Base-by-base conservation (phyloP, 2,329 filamentous ascomycete species). In the Stagonosporopsis vannaccii region DNA sequence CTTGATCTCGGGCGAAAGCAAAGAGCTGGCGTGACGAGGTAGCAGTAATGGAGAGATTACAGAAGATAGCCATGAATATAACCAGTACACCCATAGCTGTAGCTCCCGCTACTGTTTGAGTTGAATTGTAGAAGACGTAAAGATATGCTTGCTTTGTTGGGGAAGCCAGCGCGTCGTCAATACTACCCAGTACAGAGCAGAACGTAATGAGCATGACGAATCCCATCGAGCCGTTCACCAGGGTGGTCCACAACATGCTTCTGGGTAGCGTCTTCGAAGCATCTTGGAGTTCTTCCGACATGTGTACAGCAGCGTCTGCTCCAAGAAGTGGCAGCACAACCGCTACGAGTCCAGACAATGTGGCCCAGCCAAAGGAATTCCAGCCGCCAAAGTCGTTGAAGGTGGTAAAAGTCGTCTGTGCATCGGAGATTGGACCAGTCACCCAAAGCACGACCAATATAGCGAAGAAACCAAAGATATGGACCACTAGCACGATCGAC, bases 401-500 rank as follows among this genome's bases (percentile, higher is more conserved):
- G 2, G 45, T 39, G 5, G 49, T 54, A 32, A 72, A 73, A 2
- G 71, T 67, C 0, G 69, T 57, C 12, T 48, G 62, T 19, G 71
- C 49, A 13, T 51, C 28, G 37, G 57, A 64, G n/a, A 64, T 61
- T 13, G 67, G 65, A 5, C 53, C 70, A 9, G 72, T 62, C 2
- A 70, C 66, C 70, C 70, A 73, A 47, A 73, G 56, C 2, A 65
- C 65, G 17, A 69, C 66, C 20, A 84, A 69, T 48, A 83, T 76
- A 2, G 77, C 81, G 58, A 84, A 80, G 60, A 84, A 80, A 1
- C 81, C 82, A 25, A 79, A 68, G 25, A 84, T 72, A 51, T 84
- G 82, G 2, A 84, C 60, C 13, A 81, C 69, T 1, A 82, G 39
- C 13, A 25, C 39, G n/a, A 42, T 25, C 6, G 22, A 25, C n/a